Base-by-base conservation (phyloP, 352 stramenopile genomes). In the Elongisporangium senticosum region DNA sequence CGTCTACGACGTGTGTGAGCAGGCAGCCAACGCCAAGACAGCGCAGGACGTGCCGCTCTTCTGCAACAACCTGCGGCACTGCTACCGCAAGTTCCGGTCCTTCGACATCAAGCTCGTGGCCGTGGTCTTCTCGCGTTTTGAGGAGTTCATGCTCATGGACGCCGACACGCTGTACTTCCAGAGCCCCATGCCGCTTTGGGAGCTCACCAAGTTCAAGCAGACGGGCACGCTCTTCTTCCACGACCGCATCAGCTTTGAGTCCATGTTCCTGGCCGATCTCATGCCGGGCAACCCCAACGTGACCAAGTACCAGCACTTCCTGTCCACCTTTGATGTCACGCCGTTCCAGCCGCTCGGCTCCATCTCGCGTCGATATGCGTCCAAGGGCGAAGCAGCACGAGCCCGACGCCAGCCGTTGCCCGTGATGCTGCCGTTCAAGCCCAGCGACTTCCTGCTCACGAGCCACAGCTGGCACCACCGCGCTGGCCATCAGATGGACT, bases 111-210 rank as follows among this genome's bases (percentile, higher is more conserved):
- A 86, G 62, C 20, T 86, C 49, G 61, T 89, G 14, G 63, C 77
- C n/a, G 49, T 91, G 48, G 55, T 83, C n/a, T 85, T 78, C 58
- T 89, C 82, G 10, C 69, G 65, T n/a, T 91, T 91, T 37, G 64
- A 79, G 22, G 73, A 91, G 61, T 51, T 91, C 26, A 85, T 91
- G 79, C 58, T 91, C 49, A 53, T 91, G 50, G 82, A 88, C 62
- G 79, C 79, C 17, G 77, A 91, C 55, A 76, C 70, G 10, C 57
- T 85, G 13, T 88, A 87, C 52, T 72, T 91, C 24, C 65, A 83
- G 20, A 84, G 71, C 61, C 82, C 77, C 26, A 77, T 74, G 67
- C 59, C 55, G 53, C 62, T 89, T 0, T 88, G 77, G 72, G 71
- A 87, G 1, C 64, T 69, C 6, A 63, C 72, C 21, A 85, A 87